Conservation (phyloP, 2,329 filamentous ascomycete genomes). For the Penicillium sp. region DNA sequence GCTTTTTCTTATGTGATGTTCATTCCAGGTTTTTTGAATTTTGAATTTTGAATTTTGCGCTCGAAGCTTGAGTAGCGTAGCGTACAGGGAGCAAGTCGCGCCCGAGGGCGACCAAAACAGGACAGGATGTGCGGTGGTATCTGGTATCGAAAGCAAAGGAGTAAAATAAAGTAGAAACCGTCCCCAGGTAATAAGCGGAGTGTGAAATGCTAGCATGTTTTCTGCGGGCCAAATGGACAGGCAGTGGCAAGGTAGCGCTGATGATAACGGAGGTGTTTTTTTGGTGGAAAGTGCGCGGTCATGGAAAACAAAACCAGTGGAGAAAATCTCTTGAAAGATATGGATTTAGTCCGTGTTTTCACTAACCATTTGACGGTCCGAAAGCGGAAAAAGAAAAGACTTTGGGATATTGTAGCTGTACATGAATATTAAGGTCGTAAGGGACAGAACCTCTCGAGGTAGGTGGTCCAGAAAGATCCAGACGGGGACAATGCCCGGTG, state of each 20-base stretch:
- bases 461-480: slow-evolving; percentile 21
- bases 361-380: slow-evolving; percentile 17
- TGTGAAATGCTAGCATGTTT: slow-evolving; percentile 17
- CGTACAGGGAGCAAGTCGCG: slow-evolving; percentile 18
- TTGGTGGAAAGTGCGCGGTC: not conserved
- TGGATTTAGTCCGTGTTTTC: slow-evolving; percentile 15
- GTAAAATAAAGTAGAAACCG: not conserved
- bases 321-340: not conserved
- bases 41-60: slow-evolving; percentile 2
- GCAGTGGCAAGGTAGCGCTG: slow-evolving; percentile 7
- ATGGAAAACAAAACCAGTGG: not conserved
- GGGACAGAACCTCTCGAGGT: slow-evolving; percentile 11
- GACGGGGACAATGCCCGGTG: slow-evolving; percentile 29
- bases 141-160: slow-evolving; percentile 26
- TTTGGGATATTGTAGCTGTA: slow-evolving; percentile 27
- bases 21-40: slow-evolving; percentile 9
- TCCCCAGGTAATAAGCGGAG: slow-evolving; percentile 4
- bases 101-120: slow-evolving; percentile 1
- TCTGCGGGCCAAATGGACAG: slow-evolving; percentile 5
- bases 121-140: slow-evolving; percentile 27
- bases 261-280: slow-evolving; percentile 20
- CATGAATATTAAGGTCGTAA: slow-evolving; percentile 33
- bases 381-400: slow-evolving; percentile 10
- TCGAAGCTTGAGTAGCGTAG: slow-evolving; percentile 16
- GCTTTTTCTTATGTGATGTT: slow-evolving; percentile 3